Evolutionary conservation across 2,329 filamentous ascomycete genomes (phyloP), one percentile per base, ranked within the genome.

Genomic region (Nigrospora osmanthi): DNA sequence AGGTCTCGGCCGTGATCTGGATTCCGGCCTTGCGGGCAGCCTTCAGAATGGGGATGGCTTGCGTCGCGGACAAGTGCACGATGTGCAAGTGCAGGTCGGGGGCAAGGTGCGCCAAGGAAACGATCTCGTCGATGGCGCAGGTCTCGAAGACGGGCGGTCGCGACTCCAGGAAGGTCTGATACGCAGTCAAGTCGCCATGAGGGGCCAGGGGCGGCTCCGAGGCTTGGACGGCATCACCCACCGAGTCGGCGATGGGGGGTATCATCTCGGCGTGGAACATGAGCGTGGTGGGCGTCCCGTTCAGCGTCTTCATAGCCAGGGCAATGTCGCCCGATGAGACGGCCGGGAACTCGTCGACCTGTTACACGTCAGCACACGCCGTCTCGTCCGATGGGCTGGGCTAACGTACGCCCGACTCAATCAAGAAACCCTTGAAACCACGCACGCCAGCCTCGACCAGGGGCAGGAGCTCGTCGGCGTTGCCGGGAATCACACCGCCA

Each of bases 241-340:
- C 85, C 0, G 87, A 89, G 53, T 81, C 80, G 41, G 86, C 69
- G 53, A 90, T 86, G 15, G 89, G 87, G n/a, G 91, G 89, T 12
- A 94, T 83, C 89, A 96, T 97, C 66, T 98, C 93, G 46, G 93
- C 93, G 61, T 98, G 93, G 71, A 98, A 98, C 91, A 98, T 97
- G 56, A 97, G 81, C 0, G 89, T 95, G 2, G 93, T 97, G 15
- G 88, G 78, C 44, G 83, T 78, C 54, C 88, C 81, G 49, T 87
- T 86, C 49, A 98, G 78, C 39, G 85, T 87, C 30, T 73, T 71
- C 78, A 98, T 90, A 37, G 87, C 90, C 35, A 86, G 76, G 1
- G 78, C 72, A 47, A 97, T 86, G 62, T 97, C 93, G 13, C 68
- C 64, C 1, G 87, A 76, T 0, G 85, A 85, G n/a, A 97, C 84